Evolutionary conservation across 1,284 basidiomycete genomes (phyloP), one percentile per base, ranked within the genome.

Genomic region (Boletus nobilissimus): DNA sequence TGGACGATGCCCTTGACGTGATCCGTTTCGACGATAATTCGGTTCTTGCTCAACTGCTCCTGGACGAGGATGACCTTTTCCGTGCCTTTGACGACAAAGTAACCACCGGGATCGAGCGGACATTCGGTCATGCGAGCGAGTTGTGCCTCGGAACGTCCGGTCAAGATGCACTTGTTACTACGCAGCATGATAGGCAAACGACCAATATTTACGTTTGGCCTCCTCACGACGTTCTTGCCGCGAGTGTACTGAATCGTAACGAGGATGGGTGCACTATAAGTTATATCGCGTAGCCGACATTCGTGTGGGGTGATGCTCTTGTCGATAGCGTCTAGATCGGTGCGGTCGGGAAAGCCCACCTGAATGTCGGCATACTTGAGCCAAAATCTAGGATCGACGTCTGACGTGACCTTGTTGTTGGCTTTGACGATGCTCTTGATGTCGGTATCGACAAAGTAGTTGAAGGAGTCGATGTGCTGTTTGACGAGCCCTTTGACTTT

Each of bases 41-140:
- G 93, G 87, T 99, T 99, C 90, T 99, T 99, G 90, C 96, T 97
- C 83, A 99, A 89, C 88, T 99, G 98, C 86, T 99, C 99, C 86
- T 99, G 98, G 4, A 99, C 98, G 76, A 99, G 90, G 81, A 99
- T 99, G 83, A 99, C 98, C 89, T 99, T 99, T 87, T 99, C 98
- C 32, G 99, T 99, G 24, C 98, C 98, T 86, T 98, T 99, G 72
- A 99, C 98, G 76, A 99, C 96, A 87, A 99, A 99, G 87, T 99
- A 99, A 14, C 98, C 98, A 34, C 98, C 98, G 6, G 98, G 98
- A 88, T 99, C 99, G 77, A 99, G 89, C 0, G 98, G 98, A 85
- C 98, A 99, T 87, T 99, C 98, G 46, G 92, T 94, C 96, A 99
- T 97, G 69, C 92, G 90, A 34, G 97, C 97, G 29, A 99, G 90